A percentile compares a stretch with the other conserved stretches of the same genome.
Evolutionary conservation across 768 basidiomycete species (phyloP).

Genomic region (Leccinum rimulosum): DNA sequence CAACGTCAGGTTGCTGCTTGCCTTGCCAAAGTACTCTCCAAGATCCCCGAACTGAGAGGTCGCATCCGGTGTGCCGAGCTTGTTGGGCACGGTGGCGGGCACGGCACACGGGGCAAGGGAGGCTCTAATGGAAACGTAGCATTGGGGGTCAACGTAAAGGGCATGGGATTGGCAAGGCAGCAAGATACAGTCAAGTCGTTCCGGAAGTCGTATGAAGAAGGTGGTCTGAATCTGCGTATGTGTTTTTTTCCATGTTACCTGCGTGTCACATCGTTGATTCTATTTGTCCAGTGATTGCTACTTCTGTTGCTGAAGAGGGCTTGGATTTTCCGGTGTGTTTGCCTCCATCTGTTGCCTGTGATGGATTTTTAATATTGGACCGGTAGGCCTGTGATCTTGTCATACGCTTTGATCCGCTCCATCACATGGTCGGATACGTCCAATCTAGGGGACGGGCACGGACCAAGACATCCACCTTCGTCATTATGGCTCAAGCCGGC

Average conservation of each 20-base stretch:
- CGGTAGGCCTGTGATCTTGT: constrained; percentile 83
- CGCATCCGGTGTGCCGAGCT: constrained; percentile 62
- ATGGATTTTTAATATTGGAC: constrained; percentile 1
- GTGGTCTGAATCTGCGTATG: constrained; percentile 67
- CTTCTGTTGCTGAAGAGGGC: constrained; percentile 89
- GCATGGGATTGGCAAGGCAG: constrained; percentile 52
- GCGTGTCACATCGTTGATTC: neutral
- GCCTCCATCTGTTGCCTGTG: neutral
- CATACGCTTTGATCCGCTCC: constrained; percentile 78
- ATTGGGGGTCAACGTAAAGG: constrained; percentile 39
- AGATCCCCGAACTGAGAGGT: constrained; percentile 54
- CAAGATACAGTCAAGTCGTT: constrained; percentile 65
- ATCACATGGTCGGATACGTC: constrained; percentile 84
- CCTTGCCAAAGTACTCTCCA: constrained; percentile 62
- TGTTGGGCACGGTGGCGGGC: constrained; percentile 62
- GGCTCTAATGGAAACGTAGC: constrained; percentile 13
- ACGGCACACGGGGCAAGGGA: constrained; percentile 23
- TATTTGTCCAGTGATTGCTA: constrained; percentile 60
- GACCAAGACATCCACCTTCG: constrained; percentile 69
- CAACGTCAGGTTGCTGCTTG: constrained; percentile 78
- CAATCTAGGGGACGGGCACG: constrained; percentile 88
- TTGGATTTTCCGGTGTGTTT: constrained; percentile 76
- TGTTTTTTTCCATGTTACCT: constrained; percentile 10
- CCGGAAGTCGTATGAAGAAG: constrained; percentile 60
- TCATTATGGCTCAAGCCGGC: constrained; percentile 75